A percentile compares a stretch with the other conserved stretches of the same genome.
These are phyloP conservation scores for Allium cepa DNA, from an alignment of 106 monocot species.

Conservation along the genomic window DNA sequence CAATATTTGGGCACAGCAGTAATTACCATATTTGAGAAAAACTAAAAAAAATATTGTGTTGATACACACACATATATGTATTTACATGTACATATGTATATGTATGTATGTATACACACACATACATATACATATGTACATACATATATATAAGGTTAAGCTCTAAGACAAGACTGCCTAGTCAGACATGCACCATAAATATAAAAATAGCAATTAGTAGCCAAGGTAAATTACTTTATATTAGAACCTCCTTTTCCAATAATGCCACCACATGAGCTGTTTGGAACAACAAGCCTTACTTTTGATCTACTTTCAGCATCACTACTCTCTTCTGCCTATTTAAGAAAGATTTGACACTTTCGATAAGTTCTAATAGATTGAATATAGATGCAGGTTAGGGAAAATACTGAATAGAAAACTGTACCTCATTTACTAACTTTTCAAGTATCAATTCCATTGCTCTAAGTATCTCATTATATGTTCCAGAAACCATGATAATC, in stretches of 20 bases:
- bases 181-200: no score
- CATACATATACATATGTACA: no score
- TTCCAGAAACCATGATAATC: constrained; percentile 88
- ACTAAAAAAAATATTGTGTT: no score
- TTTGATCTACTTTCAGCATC: constrained; percentile 47
- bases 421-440: constrained; percentile 80
- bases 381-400: background rate
- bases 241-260: constrained; percentile 78
- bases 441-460: constrained; percentile 84
- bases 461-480: constrained; percentile 67
- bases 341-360: no score
- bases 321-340: constrained; percentile 57
- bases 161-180: no score
- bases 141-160: no score
- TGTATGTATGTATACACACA: no score
- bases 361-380: background rate
- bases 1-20: no score
- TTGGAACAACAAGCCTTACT: constrained; percentile 59
- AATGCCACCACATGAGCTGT: constrained; percentile 69
- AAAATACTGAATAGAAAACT: background rate
- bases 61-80: no score
- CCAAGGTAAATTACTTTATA: constrained; percentile 44
- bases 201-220: background rate
- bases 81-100: no score
- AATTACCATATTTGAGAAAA: no score